Base-by-base conservation (phyloP, 371 early-diverging fungal genomes). In the Sporodiniella umbellata region DNA sequence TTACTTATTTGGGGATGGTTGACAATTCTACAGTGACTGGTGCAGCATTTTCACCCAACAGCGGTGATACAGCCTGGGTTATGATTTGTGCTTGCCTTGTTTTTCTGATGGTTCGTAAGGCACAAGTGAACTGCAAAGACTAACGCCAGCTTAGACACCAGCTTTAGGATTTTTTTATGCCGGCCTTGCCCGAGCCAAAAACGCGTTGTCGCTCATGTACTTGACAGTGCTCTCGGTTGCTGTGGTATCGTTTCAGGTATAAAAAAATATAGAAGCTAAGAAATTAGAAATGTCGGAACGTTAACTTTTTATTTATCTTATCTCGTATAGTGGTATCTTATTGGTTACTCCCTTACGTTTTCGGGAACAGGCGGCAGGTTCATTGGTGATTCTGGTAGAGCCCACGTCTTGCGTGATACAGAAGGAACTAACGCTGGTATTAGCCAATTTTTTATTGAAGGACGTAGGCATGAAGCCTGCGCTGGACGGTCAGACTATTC, bases 121-220 rank as follows among this genome's bases (percentile, higher is more conserved):
- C 2, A 17, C 11, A n/a, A 33, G 56, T 17, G 8, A 18, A 33
- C 31, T 19, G 30, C n/a, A 37, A 15, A 8, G 8, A 37, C 14
- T n/a, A 3, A 11, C 28, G 8, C 18, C 35, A 10, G 11, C 42
- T 18, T 50, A 76, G 77, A 71, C 80, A 11, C 89, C 88, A 3
- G 89, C 86, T 6, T 70, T 86, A 5, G 89, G 89, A 23, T 81
- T 84, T 58, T 90, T 90, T 62, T 93, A 94, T 72, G 83, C 90
- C 50, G 94, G 94, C 19, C 79, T 93, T 77, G 84, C 88, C 12
- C 76, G 90, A 24, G 80, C 79, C 54, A 89, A 89, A 64, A 84
- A 87, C 57, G 89, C 91, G 8, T 70, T 92, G 17, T 87, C 90
- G 8, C 70, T 91, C 17, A 87, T 93, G 66, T 86, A 93, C 62